Percentiles rank a stretch among this genome's conserved stretches.
Evolutionary conservation across 2,329 filamentous ascomycete genomes (phyloP).

Genomic region (Seiridium cupressi): DNA sequence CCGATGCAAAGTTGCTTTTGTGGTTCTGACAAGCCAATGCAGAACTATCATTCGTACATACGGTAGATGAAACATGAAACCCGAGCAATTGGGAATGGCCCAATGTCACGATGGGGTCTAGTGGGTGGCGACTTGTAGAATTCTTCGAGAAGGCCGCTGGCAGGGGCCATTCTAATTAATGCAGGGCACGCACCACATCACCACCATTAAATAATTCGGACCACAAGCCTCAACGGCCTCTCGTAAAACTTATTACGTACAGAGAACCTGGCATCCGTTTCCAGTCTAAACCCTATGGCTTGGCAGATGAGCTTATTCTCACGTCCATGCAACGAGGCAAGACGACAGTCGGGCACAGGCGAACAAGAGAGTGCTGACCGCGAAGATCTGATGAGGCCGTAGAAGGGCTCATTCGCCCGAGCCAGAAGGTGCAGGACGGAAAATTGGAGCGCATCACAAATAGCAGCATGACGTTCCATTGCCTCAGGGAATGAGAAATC

Average conservation of each 20-base stretch:
- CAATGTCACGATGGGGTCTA: not conserved
- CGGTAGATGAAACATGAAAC: not conserved
- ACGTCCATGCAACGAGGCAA: not conserved
- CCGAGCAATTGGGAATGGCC: not conserved
- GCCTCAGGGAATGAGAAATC: conserved; percentile 22
- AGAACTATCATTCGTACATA: not conserved
- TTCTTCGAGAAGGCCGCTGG: conserved; percentile 4
- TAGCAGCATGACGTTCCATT: conserved; percentile 18
- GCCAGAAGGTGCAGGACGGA: too few relatives aligned
- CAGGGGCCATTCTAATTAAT: not conserved
- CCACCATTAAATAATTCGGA: not conserved
- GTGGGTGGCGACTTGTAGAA: not conserved
- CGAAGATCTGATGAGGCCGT: too few relatives aligned
- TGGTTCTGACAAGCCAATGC: too few relatives aligned
- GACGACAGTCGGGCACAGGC: not conserved
- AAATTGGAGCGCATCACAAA: not conserved
- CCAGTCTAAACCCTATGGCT: conserved; percentile 7
- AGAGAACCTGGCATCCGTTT: conserved; percentile 5
- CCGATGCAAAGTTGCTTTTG: too few relatives aligned
- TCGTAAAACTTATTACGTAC: conserved; percentile 12
- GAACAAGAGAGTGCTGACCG: not conserved
- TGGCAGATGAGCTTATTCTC: conserved; percentile 6
- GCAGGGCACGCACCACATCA: conserved; percentile 2
- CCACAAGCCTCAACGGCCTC: not conserved
- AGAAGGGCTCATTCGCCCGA: too few relatives aligned